phyloP scores from a whole-genome alignment of 306 rosid genomes.

The Inga laurina region DNA sequence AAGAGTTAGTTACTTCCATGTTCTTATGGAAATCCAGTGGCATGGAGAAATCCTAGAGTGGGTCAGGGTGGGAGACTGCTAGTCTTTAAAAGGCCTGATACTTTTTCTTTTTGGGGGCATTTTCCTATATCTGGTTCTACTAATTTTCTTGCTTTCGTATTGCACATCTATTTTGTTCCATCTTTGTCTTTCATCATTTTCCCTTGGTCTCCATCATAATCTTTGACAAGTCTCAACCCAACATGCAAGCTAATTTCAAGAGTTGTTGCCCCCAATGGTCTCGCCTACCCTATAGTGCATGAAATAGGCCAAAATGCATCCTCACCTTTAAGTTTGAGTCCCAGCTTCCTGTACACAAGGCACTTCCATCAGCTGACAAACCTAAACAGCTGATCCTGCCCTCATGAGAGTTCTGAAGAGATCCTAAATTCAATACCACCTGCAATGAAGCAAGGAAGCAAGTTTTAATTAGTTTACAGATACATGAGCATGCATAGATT shows the following conservation, averaged over 20 bases:
- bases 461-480: neutral
- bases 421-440: constrained; percentile 93
- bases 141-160: neutral
- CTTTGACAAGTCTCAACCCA: neutral
- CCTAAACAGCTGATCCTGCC: constrained; percentile 84
- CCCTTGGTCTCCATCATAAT: neutral
- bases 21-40: constrained; percentile 4
- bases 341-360: constrained; percentile 97
- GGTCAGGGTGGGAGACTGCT: neutral
- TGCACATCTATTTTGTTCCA: neutral
- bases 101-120: neutral
- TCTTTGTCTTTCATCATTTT: neutral
- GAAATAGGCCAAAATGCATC: constrained; percentile 21
- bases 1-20: neutral
- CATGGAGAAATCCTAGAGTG: neutral
- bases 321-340: constrained; percentile 95
- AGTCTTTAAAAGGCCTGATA: neutral
- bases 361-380: constrained; percentile 98
- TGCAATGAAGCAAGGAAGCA: constrained; percentile 38
- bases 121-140: neutral
- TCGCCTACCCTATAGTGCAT: neutral
- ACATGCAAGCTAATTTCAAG: constrained; percentile 7
- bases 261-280: constrained; percentile 7
- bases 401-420: constrained; percentile 85
- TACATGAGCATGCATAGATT: constrained; percentile 15